Evolutionary conservation across 306 rosid species (phyloP), one percentile per base, ranked within the genome.

Genomic region (Cucurbita argyrosperma): DNA sequence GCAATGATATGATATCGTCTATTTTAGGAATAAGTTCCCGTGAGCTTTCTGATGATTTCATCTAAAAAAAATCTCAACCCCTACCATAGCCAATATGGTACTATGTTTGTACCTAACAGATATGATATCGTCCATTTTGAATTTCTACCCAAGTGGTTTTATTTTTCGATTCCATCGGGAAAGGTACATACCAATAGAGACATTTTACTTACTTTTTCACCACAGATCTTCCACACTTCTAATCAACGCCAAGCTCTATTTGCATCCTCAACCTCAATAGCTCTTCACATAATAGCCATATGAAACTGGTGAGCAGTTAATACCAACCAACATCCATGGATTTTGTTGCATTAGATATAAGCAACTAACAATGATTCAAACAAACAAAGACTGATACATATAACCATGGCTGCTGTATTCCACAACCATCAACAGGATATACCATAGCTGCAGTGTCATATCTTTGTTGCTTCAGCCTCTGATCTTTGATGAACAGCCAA

Each of bases 401-500:
- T 19, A 8, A 18, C 13, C 60, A 55, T 55, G 13, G 6, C 30
- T 19, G 35, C 35, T 19, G 60, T 18, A 55, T 55, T 83, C 83
- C 50, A 75, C 78, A 43, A 81, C 85, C 61, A 76, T 71, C 45
- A 83, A 38, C 37, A 49, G 68, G 7, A 62, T 74, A 4, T 43
- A 78, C 58, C 73, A 78, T 23, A 5, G 80, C 83, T 52, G 50
- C 46, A 13, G 77, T 49, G 19, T 66, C 83, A 23, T 45, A 72
- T 80, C 78, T 11, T 74, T 76, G 64, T 67, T 46, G 23, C 74
- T 35, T 77, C 69, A 54, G 51, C 80, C 59, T 76, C 11, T 14
- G 83, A 16, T 80, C 85, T 77, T 52, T 81, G 49, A 4, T 87
- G 78, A 68, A 79, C 77, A 45, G 78, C 80, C 3, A 82, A 76